Evolutionary conservation across 345 rosid species (phyloP).

Genomic region (Murraya paniculata): DNA sequence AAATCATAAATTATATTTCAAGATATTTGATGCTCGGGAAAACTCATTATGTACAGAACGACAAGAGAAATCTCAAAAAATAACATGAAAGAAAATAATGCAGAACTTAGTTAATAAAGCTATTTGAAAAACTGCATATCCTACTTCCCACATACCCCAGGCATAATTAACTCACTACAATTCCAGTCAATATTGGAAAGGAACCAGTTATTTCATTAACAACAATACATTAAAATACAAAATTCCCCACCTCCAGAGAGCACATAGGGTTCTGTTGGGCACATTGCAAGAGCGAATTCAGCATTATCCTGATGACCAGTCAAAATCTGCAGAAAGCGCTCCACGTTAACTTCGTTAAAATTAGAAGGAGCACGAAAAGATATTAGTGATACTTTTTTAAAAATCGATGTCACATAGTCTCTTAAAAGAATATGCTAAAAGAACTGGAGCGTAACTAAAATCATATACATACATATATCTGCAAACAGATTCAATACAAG

Average conservation of each 20-base stretch:
- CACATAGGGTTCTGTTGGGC: constrained; percentile 94
- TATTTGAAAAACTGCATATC: background rate
- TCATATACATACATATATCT: background rate
- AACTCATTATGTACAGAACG: background rate
- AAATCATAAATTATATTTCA: background rate
- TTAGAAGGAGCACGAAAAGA: background rate
- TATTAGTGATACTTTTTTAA: background rate
- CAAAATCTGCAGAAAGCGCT: constrained; percentile 60
- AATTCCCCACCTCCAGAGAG: constrained; percentile 88
- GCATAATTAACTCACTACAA: background rate
- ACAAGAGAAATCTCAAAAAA: background rate
- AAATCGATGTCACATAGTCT: background rate
- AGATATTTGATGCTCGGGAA: background rate
- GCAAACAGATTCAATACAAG: background rate
- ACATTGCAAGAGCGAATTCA: constrained; percentile 99
- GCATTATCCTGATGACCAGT: constrained; percentile 99
- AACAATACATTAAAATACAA: background rate
- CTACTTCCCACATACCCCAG: background rate
- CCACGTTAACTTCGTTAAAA: background rate
- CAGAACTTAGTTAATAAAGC: background rate
- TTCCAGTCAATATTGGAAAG: background rate
- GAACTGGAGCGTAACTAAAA: background rate
- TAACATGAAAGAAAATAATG: background rate
- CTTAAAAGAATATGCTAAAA: background rate
- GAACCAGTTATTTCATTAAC: background rate